Evolutionary conservation across 257 asterid species (phyloP).

Genomic region (Solanum etuberosum): DNA sequence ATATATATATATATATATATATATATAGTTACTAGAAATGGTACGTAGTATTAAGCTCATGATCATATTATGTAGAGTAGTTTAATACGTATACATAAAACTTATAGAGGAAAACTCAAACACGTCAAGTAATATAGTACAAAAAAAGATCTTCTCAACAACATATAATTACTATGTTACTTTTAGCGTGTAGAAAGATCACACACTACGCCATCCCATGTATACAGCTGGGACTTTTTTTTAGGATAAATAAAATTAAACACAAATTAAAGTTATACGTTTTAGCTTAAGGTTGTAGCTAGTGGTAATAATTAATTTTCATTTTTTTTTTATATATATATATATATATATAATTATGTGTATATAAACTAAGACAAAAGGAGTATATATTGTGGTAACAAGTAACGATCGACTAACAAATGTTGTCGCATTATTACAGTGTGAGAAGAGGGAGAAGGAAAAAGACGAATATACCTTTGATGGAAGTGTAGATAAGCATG

Average conservation of each 20-base stretch:
- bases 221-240: not conserved
- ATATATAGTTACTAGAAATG: not conserved
- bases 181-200: not conserved
- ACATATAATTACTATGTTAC: not conserved
- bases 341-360: not conserved
- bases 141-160: not conserved
- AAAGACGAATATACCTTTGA: constrained; percentile 57
- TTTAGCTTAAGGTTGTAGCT: not conserved
- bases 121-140: not conserved
- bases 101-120: not conserved
- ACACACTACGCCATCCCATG: not conserved
- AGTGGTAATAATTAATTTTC: not conserved
- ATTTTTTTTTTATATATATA: too few relatives aligned
- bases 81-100: not conserved
- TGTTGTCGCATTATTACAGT: not conserved
- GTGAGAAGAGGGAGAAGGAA: constrained; percentile 6
- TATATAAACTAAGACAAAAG: not conserved
- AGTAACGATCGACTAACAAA: not conserved
- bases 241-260: not conserved
- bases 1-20: too few relatives aligned
- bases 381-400: too few relatives aligned
- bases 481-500: constrained; percentile 60
- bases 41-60: not conserved
- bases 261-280: not conserved
- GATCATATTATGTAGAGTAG: not conserved